Evolutionary conservation across 345 rosid species (phyloP), one percentile per base, ranked within the genome.

Genomic region (Sisymbrium altissimum): DNA sequence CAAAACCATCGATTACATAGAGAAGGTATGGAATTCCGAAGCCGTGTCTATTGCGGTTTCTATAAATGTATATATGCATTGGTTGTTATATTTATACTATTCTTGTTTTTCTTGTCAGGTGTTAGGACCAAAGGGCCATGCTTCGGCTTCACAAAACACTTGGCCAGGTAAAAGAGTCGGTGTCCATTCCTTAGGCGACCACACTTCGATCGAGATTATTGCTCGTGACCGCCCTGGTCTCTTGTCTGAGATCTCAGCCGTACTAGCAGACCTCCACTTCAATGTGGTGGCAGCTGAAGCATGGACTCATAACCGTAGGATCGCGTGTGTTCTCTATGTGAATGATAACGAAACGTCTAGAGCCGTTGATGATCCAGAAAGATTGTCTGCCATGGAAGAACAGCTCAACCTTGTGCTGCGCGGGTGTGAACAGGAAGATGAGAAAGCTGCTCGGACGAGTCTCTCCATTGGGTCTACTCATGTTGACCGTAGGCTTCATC

Each of bases 211-310:
- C 15, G 98, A 94, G 81, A 89, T 94, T 65, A 87, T 81, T 53
- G 98, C 93, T 58, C 79, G 83, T 48, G 98, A 94, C 68, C 89
- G 97, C 11, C 93, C 96, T 10, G 98, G 97, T 55, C 91, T 94
- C 43, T 81, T 94, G 66, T 89, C 97, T 0, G 98, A 94, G 66
- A 81, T 94, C 74, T 86, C 87, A 14, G 93, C 98, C 13, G 84
- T 89, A 76, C 87, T 94, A 38, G 88, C 95, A 50, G 81, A 83
- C 75, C 93, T 91, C 27, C 82, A 85, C 61, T 84, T 88, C 81
- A 89, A 94, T 13, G 97, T 94, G n/a, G 83, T 60, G 11, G 93
- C 89, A 9, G 97, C 97, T 9, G 96, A 94, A 80, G 93, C 87
- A 14, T 94, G 98, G 98, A 94, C 97, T 1, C 98, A 94, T 68